Evolutionary conservation across 2,329 filamentous ascomycete genomes (phyloP).

Genomic region (Diaporthe australafricana): DNA sequence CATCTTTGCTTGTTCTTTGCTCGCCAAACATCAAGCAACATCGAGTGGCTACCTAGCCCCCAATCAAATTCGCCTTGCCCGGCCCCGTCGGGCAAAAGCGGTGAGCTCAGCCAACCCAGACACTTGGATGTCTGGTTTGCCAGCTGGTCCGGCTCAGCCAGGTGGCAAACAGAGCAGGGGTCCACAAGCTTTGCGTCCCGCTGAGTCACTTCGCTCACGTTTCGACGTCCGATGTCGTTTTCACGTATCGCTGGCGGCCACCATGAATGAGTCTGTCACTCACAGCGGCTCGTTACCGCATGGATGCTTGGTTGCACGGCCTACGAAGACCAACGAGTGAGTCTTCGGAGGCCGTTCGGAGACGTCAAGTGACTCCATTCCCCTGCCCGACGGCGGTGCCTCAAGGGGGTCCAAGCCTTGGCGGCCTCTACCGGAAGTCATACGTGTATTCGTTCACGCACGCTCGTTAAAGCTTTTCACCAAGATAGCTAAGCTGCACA

Average conservation of each 20-base stretch:
- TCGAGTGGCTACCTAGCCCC: background rate
- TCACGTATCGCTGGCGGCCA: background rate
- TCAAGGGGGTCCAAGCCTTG: background rate
- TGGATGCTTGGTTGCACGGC: background rate
- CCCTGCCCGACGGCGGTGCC: background rate
- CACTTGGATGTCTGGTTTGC: background rate
- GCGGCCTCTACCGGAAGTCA: background rate
- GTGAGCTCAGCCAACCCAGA: background rate
- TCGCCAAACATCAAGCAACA: background rate
- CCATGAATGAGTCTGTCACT: constrained; percentile 8
- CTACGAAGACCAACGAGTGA: constrained; percentile 19
- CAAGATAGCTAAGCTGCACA: no score
- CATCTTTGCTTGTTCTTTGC: constrained; percentile 1
- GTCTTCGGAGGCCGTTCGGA: constrained; percentile 25
- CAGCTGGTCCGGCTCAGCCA: constrained; percentile 31
- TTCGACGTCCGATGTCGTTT: constrained; percentile 24
- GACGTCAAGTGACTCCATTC: constrained; percentile 17
- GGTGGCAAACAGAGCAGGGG: constrained; percentile 28
- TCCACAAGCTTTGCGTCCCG: background rate
- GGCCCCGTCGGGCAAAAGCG: constrained; percentile 28
- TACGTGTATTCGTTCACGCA: background rate
- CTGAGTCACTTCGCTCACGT: constrained; percentile 30
- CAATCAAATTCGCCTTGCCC: constrained; percentile 4
- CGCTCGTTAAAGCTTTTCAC: background rate
- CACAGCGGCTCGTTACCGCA: background rate